Percentiles rank a stretch among this genome's conserved stretches.
Evolutionary conservation across 495 filamentous ascomycete genomes (phyloP).

Genomic region (Penicillium nucicola): DNA sequence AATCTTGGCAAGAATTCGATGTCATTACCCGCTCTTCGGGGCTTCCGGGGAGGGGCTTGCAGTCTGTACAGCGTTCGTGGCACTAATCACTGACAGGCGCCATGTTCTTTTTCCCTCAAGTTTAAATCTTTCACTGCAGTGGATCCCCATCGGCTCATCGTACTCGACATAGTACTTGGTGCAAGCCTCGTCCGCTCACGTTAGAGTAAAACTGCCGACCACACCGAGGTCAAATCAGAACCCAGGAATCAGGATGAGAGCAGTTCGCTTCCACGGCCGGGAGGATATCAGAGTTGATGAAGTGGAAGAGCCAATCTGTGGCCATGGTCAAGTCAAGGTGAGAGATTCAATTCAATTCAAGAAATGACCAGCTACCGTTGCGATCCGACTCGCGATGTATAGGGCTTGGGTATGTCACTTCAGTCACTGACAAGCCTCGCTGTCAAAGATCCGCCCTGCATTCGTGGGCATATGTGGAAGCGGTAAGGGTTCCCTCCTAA

Average conservation of each 20-base stretch:
- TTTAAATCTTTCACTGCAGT: too few species aligned
- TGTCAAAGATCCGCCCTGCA: slow-evolving; percentile 27
- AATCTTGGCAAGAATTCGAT: too few species aligned
- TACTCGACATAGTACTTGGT: too few species aligned
- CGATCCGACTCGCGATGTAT: too few species aligned
- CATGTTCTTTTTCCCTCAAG: too few species aligned
- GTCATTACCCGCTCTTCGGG: too few species aligned
- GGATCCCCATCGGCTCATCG: too few species aligned
- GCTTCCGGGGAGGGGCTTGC: too few species aligned
- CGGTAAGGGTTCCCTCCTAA: slow-evolving; percentile 9
- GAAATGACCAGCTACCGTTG: too few species aligned
- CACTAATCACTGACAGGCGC: too few species aligned
- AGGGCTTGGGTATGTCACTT: neutral
- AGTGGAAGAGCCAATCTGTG: slow-evolving; percentile 38
- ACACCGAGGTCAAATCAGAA: slow-evolving; percentile 12
- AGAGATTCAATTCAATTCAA: neutral
- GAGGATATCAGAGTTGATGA: slow-evolving; percentile 40
- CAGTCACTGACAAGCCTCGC: neutral
- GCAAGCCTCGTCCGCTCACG: neutral
- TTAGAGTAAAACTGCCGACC: neutral
- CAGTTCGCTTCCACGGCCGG: slow-evolving; percentile 40
- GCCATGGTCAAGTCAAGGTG: slow-evolving; percentile 40
- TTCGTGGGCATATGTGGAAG: slow-evolving; percentile 37
- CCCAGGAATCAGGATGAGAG: slow-evolving; percentile 32
- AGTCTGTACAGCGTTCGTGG: too few species aligned